These are phyloP conservation scores for Thymus mandschuricus DNA, from an alignment of 257 asterid genomes.

Conservation along the genomic window DNA sequence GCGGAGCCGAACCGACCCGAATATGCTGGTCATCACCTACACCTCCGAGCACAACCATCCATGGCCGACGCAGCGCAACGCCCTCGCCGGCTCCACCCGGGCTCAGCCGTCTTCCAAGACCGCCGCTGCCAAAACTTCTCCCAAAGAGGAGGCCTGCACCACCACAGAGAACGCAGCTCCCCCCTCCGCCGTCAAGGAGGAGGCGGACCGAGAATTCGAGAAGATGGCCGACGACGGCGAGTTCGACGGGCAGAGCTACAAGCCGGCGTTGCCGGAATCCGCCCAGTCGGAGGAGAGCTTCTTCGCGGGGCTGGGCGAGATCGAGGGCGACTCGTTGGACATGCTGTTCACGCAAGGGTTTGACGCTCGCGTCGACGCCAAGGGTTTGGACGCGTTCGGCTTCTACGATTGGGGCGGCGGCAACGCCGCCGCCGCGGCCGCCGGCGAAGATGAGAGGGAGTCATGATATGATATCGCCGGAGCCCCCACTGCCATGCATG, in stretches of 20 bases:
- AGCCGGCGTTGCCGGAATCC: slow-evolving; percentile 56
- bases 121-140: slow-evolving; percentile 29
- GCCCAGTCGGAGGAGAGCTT: slow-evolving; percentile 58
- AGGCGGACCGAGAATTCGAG: slow-evolving; percentile 38
- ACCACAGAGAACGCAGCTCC: not conserved
- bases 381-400: slow-evolving; percentile 58
- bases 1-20: slow-evolving; percentile 93
- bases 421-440: slow-evolving; percentile 5
- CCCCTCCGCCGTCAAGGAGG: slow-evolving; percentile 52
- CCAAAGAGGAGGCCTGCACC: slow-evolving; percentile 31
- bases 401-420: slow-evolving; percentile 63
- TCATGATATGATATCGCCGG: slow-evolving; percentile 23
- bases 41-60: slow-evolving; percentile 97
- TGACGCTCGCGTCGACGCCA: slow-evolving; percentile 34
- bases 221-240: slow-evolving; percentile 38
- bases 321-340: slow-evolving; percentile 65
- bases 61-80: slow-evolving; percentile 95
- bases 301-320: slow-evolving; percentile 78
- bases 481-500: slow-evolving; percentile 38
- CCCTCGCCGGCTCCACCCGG: slow-evolving; percentile 90
- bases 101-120: slow-evolving; percentile 50
- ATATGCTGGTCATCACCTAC: slow-evolving; percentile 89
- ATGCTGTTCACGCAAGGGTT: slow-evolving; percentile 58
- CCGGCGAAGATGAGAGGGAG: slow-evolving; percentile 37
- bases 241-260: slow-evolving; percentile 47